Percentiles rank a stretch among this genome's conserved stretches.
phyloP scores from a whole-genome alignment of 164 flowering plant species.

The Houttuynia cordata region DNA sequence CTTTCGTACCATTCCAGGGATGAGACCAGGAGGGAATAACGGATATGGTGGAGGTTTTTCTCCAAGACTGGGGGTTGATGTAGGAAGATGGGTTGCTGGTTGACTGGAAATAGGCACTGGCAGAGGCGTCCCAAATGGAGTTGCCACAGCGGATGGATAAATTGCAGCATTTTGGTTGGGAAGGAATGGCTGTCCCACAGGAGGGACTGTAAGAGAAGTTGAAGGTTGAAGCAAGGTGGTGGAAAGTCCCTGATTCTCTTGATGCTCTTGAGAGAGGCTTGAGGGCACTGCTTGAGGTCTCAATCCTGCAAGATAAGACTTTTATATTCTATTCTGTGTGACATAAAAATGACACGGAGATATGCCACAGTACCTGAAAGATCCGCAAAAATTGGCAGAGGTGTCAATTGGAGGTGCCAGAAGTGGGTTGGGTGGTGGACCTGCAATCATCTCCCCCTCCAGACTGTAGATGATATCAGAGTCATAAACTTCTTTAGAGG shows the following conservation, averaged over 20 bases:
- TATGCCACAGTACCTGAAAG: constrained; percentile 9
- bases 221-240: constrained; percentile 13
- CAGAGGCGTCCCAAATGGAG: constrained; percentile 38
- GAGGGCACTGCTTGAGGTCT: neutral
- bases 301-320: neutral
- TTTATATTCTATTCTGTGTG: constrained; percentile 29
- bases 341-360: neutral
- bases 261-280: constrained; percentile 32
- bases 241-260: constrained; percentile 32
- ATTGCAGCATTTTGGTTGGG: constrained; percentile 29
- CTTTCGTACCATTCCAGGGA: constrained; percentile 95
- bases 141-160: constrained; percentile 10
- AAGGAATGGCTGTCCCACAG: constrained; percentile 35
- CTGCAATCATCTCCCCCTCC: constrained; percentile 84
- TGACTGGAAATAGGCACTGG: constrained; percentile 34
- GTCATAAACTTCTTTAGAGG: constrained; percentile 91
- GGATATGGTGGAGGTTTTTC: constrained; percentile 89
- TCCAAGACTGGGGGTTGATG: constrained; percentile 20
- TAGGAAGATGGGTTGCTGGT: constrained; percentile 33
- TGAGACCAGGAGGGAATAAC: constrained; percentile 92
- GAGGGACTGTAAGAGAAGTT: constrained; percentile 16
- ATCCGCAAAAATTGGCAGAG: constrained; percentile 27
- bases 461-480: constrained; percentile 57
- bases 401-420: constrained; percentile 36
- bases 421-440: constrained; percentile 35